These are phyloP conservation scores for Toxicodendron radicans DNA, from an alignment of 345 rosid genomes.

Conservation along the genomic window DNA sequence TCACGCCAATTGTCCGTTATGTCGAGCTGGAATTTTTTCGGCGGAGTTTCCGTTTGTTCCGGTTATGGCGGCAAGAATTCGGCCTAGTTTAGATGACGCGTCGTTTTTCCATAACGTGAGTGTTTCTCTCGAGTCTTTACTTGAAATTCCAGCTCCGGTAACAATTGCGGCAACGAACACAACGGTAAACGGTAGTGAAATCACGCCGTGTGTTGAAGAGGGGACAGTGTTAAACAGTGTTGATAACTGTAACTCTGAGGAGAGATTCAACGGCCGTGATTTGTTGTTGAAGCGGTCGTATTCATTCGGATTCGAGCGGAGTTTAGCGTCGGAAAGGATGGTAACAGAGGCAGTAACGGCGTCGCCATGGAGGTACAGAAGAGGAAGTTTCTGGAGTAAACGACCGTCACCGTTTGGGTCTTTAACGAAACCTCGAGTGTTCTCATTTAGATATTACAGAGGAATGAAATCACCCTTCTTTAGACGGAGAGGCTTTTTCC, in stretches of 20 bases:
- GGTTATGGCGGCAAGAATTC: constrained; percentile 83
- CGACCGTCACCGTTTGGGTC: constrained; percentile 87
- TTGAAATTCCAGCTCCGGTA: constrained; percentile 19
- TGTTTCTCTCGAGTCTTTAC: constrained; percentile 26
- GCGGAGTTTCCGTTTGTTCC: constrained; percentile 72
- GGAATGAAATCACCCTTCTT: constrained; percentile 75
- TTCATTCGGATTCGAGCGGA: constrained; percentile 84
- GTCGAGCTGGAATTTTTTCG: constrained; percentile 73
- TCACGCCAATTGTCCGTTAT: constrained; percentile 90
- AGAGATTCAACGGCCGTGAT: constrained; percentile 44
- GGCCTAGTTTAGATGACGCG: constrained; percentile 74
- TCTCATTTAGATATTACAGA: constrained; percentile 69
- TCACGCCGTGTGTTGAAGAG: constrained; percentile 52
- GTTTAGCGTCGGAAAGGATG: constrained; percentile 65
- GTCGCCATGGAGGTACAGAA: constrained; percentile 76
- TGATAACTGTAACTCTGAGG: constrained; percentile 34
- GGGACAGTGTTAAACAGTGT: constrained; percentile 36
- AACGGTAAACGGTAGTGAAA: constrained; percentile 36
- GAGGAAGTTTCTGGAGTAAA: constrained; percentile 82
- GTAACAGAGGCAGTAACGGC: constrained; percentile 68
- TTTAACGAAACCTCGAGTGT: constrained; percentile 64
- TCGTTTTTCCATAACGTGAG: constrained; percentile 30
- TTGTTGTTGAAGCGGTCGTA: constrained; percentile 65
- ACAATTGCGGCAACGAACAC: constrained; percentile 5
- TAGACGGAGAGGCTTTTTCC: constrained; percentile 64